Conservation (phyloP, 805 yeast genomes). For the Yamadazyma olivae region DNA sequence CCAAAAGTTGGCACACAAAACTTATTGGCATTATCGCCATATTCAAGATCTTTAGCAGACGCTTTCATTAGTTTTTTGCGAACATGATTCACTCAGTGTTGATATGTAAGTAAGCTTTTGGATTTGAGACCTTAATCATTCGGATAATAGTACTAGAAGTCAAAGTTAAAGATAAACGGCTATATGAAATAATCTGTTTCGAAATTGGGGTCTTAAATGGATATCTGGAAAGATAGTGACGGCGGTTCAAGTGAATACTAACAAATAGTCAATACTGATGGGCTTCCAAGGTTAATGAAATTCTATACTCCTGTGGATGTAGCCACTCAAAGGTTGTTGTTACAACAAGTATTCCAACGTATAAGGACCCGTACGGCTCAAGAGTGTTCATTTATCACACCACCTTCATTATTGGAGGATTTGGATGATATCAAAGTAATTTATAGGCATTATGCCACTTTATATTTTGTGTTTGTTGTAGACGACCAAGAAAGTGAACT, state of each 20-base stretch:
- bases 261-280: slow-evolving; percentile 75
- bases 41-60: slow-evolving; percentile 35
- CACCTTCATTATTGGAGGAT: slow-evolving; percentile 75
- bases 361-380: slow-evolving; percentile 66
- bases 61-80: not conserved
- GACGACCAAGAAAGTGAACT: slow-evolving; percentile 95
- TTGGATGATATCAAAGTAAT: slow-evolving; percentile 81
- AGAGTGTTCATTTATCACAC: slow-evolving; percentile 87
- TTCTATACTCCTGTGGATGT: slow-evolving; percentile 91
- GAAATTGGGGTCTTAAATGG: too few species aligned
- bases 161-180: too few species aligned
- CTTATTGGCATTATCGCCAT: slow-evolving; percentile 28
- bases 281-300: slow-evolving; percentile 83
- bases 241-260: slow-evolving; percentile 16
- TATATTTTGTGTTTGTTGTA: slow-evolving; percentile 93
- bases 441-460: slow-evolving; percentile 90
- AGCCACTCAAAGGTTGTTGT: slow-evolving; percentile 71
- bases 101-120: slow-evolving; percentile 53
- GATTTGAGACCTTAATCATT: not conserved
- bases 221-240: too few species aligned
- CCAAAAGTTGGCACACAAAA: slow-evolving; percentile 67
- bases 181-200: too few species aligned
- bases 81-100: slow-evolving; percentile 83
- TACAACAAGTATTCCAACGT: slow-evolving; percentile 78
- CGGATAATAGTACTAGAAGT: too few species aligned